Conservation (phyloP, 1,139 yeast species). For the Diutina scorzettiae region DNA sequence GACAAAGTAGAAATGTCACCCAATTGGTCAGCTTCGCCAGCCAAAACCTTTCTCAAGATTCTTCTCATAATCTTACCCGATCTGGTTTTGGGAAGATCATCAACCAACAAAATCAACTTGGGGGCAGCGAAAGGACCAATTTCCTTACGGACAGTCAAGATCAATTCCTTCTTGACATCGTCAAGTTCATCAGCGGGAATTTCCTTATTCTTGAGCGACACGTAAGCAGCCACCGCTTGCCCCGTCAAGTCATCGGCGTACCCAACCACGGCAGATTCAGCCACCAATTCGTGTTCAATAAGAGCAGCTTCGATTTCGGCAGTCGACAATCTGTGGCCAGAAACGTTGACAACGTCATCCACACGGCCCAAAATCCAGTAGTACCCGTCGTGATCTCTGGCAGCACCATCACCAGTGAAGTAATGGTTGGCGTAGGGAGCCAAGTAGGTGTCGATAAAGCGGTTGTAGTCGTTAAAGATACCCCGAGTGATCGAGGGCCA, state of each 20-base stretch:
- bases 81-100: conserved; percentile 74
- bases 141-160: conserved; percentile 64
- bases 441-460: conserved; percentile 61
- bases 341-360: conserved; percentile 73
- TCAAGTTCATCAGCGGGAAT: conserved; percentile 31
- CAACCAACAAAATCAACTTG: conserved; percentile 55
- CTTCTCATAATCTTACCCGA: conserved; percentile 81
- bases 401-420: conserved; percentile 74
- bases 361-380: conserved; percentile 76
- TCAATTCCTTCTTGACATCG: conserved; percentile 55
- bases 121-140: conserved; percentile 84
- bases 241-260: conserved; percentile 75
- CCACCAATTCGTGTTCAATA: conserved; percentile 57
- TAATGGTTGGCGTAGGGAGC: conserved; percentile 59
- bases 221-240: conserved; percentile 71
- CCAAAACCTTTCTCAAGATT: conserved; percentile 63
- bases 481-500: conserved; percentile 81
- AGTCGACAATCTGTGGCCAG: conserved; percentile 71
- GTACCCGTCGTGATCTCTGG: conserved; percentile 65
- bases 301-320: conserved; percentile 78
- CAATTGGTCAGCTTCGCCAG: conserved; percentile 68
- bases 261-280: conserved; percentile 74
- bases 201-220: conserved; percentile 41
- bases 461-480: conserved; percentile 55
- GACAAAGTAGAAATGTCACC: conserved; percentile 74